phyloP scores from a whole-genome alignment of 331 rosid species.

The Erythrophleum ivorense region DNA sequence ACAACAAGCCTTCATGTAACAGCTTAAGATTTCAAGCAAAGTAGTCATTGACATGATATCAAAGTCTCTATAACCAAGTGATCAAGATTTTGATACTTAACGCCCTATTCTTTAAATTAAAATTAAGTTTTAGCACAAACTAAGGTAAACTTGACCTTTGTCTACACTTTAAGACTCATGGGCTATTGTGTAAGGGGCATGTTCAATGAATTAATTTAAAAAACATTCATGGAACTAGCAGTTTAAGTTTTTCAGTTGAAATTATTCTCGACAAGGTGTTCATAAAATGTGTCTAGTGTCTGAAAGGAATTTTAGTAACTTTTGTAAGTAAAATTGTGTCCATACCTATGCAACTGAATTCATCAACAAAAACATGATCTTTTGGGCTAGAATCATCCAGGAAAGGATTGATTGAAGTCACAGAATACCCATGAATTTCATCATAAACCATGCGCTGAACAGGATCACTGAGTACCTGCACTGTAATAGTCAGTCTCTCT shows the following conservation, averaged over 20 bases:
- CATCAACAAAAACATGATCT: conserved; percentile 92
- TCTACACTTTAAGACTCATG: neutral
- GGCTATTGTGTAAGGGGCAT: neutral
- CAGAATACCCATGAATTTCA: conserved; percentile 91
- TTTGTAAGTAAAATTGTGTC: neutral
- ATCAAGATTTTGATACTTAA: neutral
- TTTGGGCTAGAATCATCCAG: conserved; percentile 62
- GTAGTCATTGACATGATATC: neutral
- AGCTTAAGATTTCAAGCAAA: neutral
- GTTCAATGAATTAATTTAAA: neutral
- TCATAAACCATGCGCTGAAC: conserved; percentile 92
- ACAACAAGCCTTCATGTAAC: neutral
- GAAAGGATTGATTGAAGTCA: conserved; percentile 88
- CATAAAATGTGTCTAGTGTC: neutral
- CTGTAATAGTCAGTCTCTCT: conserved; percentile 45
- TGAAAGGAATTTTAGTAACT: conserved; percentile 7
- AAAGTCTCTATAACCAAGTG: neutral
- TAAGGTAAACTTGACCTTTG: neutral
- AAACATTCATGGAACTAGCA: neutral
- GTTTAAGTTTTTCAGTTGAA: neutral
- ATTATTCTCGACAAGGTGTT: neutral
- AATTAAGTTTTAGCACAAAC: neutral
- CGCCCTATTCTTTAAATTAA: neutral
- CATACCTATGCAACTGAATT: conserved; percentile 97
- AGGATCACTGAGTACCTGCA: conserved; percentile 97